Conservation (phyloP, 2,329 filamentous ascomycete species). For the Ceratocystis albifundus region DNA sequence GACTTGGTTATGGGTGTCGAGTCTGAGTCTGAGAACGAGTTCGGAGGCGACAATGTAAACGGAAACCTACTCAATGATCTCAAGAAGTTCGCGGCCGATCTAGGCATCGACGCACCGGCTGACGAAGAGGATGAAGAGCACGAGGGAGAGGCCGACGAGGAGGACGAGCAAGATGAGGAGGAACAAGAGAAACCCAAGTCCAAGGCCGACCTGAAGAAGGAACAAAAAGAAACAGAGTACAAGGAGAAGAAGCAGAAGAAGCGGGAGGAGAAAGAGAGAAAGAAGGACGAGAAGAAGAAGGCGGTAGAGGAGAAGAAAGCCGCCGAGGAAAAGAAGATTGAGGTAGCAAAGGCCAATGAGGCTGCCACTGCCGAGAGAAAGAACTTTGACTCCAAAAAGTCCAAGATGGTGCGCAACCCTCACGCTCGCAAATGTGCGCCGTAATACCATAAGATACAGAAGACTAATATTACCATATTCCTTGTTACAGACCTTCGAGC, state of each 20-base stretch:
- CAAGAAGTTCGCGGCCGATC: constrained; percentile 19
- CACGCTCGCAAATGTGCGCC: not conserved
- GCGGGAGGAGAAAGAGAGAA: constrained; percentile 25
- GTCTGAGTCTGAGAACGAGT: constrained; percentile 33
- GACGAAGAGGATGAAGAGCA: constrained; percentile 12
- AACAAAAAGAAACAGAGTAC: constrained; percentile 28
- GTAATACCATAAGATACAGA: constrained; percentile 25
- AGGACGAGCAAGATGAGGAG: constrained; percentile 2
- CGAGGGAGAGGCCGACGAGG: not conserved
- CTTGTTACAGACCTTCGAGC: constrained; percentile 41
- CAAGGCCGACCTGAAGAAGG: constrained; percentile 32
- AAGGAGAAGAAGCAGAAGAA: constrained; percentile 29
- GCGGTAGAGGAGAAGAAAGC: constrained; percentile 24
- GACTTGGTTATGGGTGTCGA: constrained; percentile 46
- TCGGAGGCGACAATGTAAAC: constrained; percentile 26
- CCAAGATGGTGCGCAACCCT: constrained; percentile 30
- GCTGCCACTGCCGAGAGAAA: constrained; percentile 29
- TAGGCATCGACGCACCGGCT: constrained; percentile 20
- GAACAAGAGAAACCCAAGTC: constrained; percentile 30
- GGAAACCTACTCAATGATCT: constrained; percentile 16
- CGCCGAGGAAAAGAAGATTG: constrained; percentile 26
- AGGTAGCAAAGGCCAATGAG: constrained; percentile 29
- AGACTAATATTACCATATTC: constrained; percentile 28
- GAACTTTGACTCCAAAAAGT: constrained; percentile 28
- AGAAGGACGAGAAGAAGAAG: constrained; percentile 20